phyloP scores from a whole-genome alignment of 2,329 filamentous ascomycete genomes.

The Cytospora schulzeri region DNA sequence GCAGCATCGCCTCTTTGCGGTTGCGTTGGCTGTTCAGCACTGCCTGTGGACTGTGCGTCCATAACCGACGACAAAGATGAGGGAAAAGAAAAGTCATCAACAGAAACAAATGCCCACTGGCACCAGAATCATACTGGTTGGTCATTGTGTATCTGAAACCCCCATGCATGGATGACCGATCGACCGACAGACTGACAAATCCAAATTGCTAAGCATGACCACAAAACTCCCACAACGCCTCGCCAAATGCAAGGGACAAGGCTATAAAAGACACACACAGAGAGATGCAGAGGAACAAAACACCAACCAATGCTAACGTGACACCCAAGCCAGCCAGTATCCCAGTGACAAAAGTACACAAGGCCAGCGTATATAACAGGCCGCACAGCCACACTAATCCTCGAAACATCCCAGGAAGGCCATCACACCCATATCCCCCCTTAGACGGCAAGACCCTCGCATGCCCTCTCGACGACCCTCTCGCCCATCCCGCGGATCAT shows the following conservation, averaged over 20 bases:
- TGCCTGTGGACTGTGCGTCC: neutral
- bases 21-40: neutral
- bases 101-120: neutral
- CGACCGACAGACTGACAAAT: neutral
- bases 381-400: neutral
- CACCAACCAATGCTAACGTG: neutral
- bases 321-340: neutral
- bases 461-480: conserved; percentile 58
- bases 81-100: neutral
- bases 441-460: conserved; percentile 45
- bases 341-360: neutral
- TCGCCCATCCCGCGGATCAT: conserved; percentile 60
- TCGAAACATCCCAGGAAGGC: neutral
- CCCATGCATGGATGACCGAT: neutral
- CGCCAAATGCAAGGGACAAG: conserved; percentile 25
- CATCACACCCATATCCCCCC: neutral
- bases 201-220: conserved; percentile 2
- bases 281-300: neutral
- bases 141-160: neutral
- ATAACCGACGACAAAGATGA: neutral
- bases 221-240: conserved; percentile 20
- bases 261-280: neutral
- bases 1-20: neutral
- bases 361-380: neutral
- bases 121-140: too few relatives aligned